Evolutionary conservation across 768 basidiomycete genomes (phyloP).

Genomic region (Tricholoma saponaceum): DNA sequence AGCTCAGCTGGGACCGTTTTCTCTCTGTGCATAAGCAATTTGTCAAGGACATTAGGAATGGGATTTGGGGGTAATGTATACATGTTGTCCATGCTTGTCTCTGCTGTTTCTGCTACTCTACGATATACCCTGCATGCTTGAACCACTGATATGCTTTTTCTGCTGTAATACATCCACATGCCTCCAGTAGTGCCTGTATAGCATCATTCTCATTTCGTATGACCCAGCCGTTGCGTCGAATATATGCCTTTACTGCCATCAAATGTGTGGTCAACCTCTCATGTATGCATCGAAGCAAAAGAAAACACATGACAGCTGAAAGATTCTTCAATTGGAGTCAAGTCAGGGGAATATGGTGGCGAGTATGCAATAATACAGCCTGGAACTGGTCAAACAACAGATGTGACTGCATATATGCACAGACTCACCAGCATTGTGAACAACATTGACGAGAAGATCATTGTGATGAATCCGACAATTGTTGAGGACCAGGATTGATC

Average conservation of each 20-base stretch:
- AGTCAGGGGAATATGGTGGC: no score
- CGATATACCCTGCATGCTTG: no score
- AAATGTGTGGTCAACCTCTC: no score
- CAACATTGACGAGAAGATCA: constrained; percentile 16
- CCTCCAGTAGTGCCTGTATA: constrained; percentile 9
- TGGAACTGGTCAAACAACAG: no score
- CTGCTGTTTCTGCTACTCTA: no score
- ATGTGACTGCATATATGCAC: no score
- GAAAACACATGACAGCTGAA: constrained; percentile 18
- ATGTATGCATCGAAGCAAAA: no score
- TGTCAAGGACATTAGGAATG: not conserved
- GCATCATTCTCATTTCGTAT: constrained; percentile 4
- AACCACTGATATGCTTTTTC: not conserved
- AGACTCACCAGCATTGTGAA: constrained; percentile 18
- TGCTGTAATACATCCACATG: constrained; percentile 11
- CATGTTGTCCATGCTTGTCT: no score
- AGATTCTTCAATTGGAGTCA: constrained; percentile 32
- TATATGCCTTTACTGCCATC: not conserved
- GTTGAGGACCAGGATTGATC: constrained; percentile 24
- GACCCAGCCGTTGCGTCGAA: no score
- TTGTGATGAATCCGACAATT: constrained; percentile 26
- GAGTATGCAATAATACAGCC: constrained; percentile 30
- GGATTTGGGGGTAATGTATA: not conserved
- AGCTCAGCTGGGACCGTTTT: not conserved
- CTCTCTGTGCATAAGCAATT: not conserved